phyloP scores from a whole-genome alignment of 352 stramenopile species.

The Pythium scleroteichum region DNA sequence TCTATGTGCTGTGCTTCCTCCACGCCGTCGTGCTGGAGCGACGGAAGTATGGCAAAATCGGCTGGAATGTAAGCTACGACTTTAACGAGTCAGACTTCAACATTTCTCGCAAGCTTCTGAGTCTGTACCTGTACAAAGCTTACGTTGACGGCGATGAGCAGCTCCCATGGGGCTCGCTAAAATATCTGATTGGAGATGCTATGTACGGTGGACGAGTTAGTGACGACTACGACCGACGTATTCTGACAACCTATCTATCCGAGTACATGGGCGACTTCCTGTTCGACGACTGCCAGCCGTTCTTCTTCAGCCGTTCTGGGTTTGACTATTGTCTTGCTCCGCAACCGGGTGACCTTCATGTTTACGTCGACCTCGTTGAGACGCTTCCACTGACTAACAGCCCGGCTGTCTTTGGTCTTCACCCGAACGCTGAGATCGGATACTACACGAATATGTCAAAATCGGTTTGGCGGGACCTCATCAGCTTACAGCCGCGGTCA shows the following conservation, averaged over 20 bases:
- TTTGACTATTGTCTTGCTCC: conserved; percentile 90
- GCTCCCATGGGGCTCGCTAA: conserved; percentile 92
- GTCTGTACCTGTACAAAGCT: conserved; percentile 93
- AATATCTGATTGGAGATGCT: conserved; percentile 95
- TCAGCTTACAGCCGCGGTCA: conserved; percentile 90
- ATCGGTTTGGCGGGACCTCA: conserved; percentile 92
- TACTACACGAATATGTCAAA: conserved; percentile 96
- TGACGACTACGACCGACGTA: conserved; percentile 95
- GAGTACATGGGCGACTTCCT: conserved; percentile 98
- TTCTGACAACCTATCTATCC: conserved; percentile 92
- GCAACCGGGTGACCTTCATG: conserved; percentile 58
- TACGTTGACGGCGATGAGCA: conserved; percentile 92
- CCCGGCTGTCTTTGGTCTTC: conserved; percentile 94
- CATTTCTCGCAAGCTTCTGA: conserved; percentile 91
- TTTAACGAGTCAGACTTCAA: conserved; percentile 97
- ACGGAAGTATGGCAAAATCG: conserved; percentile 97
- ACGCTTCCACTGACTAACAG: conserved; percentile 92
- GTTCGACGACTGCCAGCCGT: conserved; percentile 93
- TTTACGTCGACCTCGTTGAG: conserved; percentile 87
- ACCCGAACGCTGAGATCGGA: conserved; percentile 96
- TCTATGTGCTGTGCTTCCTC: conserved; percentile 96
- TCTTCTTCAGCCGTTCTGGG: conserved; percentile 93
- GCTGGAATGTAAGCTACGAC: conserved; percentile 97
- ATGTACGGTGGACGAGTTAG: conserved; percentile 97
- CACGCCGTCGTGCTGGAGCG: conserved; percentile 95